Conservation (phyloP, 2,329 filamentous ascomycete species). For the Fusarium nematophilum region DNA sequence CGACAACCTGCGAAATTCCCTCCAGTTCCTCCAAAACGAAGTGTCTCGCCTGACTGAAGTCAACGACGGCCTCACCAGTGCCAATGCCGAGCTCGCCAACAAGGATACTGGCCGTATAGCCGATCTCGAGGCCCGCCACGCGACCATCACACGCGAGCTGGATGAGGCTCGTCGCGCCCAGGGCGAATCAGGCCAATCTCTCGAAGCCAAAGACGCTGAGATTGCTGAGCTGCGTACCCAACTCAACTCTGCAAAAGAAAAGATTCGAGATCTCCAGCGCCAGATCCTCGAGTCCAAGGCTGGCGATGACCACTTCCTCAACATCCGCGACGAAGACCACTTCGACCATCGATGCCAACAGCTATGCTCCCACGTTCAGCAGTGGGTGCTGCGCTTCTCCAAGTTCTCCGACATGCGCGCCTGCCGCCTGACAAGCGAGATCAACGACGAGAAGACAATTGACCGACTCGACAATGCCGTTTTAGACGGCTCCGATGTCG, state of each 20-base stretch:
- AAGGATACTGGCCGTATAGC: constrained; percentile 80
- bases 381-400: constrained; percentile 98
- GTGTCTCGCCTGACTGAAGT: constrained; percentile 83
- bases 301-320: constrained; percentile 78
- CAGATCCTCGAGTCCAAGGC: constrained; percentile 69
- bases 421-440: constrained; percentile 84
- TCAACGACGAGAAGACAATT: constrained; percentile 92
- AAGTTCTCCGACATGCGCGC: constrained; percentile 95
- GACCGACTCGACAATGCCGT: constrained; percentile 95
- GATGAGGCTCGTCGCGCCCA: constrained; percentile 74
- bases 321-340: constrained; percentile 88
- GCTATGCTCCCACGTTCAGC: constrained; percentile 93
- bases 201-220: constrained; percentile 87
- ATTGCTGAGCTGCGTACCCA: constrained; percentile 82
- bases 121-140: constrained; percentile 74
- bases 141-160: constrained; percentile 74
- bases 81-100: constrained; percentile 79
- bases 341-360: constrained; percentile 95
- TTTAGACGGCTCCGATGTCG: constrained; percentile 93
- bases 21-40: constrained; percentile 85
- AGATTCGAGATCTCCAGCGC: constrained; percentile 63
- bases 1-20: constrained; percentile 79
- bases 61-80: constrained; percentile 81
- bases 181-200: constrained; percentile 68
- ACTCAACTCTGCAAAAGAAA: constrained; percentile 76